Base-by-base conservation (phyloP, 495 filamentous ascomycete species). In the Hypoxylon intermedium region DNA sequence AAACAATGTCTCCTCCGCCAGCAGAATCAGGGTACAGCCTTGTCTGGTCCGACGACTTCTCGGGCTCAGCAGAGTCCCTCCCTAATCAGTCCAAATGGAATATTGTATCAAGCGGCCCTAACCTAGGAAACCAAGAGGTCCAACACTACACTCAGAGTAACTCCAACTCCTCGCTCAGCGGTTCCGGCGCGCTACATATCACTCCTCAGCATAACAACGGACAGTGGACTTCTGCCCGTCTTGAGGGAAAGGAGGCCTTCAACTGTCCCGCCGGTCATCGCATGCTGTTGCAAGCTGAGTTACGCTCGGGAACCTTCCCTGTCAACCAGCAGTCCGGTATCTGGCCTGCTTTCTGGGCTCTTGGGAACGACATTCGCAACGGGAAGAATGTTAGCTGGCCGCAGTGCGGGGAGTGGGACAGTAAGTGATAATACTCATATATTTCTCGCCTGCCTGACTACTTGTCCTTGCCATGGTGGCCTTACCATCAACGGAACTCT, bases 291-390 rank as follows among this genome's bases (percentile, higher is more conserved):
- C 67, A 68, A 49, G 45, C 60, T 7, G 47, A 58, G 37, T 54
- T 72, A 31, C 69, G 64, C 34, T 21, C 60, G 5, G 65, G 70
- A 12, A 53, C 50, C 2, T 60, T 46, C 23, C 34, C 65, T 0
- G 44, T 18, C 0, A 38, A 23, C 19, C 28, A 60, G 16, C 67
- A 70, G 54, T 51, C 69, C 21, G 70, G 67, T 5, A 70, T 72
- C 33, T 72, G 70, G 67, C 68, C 67, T 21, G 69, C 69, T 2
- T 72, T 72, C 38, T 70, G 70, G 67, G 70, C 67, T 1, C 37
- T 71, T n/a, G 67, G 69, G 12, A 54, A 44, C 20, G 41, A 47
- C 16, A 56, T 56, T 21, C 53, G 53, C 6, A 56, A 56, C 23
- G 53, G 53, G 11, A 56, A 56, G 23, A 46, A 36, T 21, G 59